phyloP scores from a whole-genome alignment of 345 rosid species.

The Cochlearia excelsa region DNA sequence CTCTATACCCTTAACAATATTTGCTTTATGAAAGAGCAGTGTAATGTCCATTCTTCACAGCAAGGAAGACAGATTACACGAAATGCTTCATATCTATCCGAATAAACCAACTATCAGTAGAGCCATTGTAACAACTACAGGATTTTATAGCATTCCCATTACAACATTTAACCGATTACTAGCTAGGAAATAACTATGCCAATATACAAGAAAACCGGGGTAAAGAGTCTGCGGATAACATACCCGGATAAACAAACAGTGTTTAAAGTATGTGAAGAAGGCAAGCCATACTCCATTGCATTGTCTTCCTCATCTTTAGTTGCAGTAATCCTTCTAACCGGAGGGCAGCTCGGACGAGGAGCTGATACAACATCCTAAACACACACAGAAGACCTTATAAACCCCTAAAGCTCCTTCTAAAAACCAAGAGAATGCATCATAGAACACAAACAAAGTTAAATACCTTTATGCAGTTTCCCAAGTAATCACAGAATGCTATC shows the following conservation, averaged over 20 bases:
- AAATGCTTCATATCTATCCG: constrained; percentile 6
- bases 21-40: neutral
- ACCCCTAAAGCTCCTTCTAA: neutral
- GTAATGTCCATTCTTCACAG: too few species aligned
- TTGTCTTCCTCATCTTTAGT: constrained; percentile 96
- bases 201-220: neutral
- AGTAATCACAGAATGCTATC: constrained; percentile 94
- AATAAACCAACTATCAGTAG: constrained; percentile 10
- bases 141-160: neutral
- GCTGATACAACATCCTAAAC: constrained; percentile 88
- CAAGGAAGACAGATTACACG: neutral
- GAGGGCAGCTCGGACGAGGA: constrained; percentile 93
- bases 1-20: neutral
- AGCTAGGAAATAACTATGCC: neutral
- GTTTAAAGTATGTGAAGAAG: constrained; percentile 96
- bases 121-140: neutral
- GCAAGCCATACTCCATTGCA: constrained; percentile 95
- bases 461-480: constrained; percentile 87
- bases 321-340: constrained; percentile 75
- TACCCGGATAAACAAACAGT: constrained; percentile 96
- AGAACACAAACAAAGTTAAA: neutral
- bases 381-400: constrained; percentile 21
- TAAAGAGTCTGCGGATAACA: neutral
- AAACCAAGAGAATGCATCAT: constrained; percentile 1
- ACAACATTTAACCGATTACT: neutral